phyloP scores from a whole-genome alignment of 768 basidiomycete species.

The Termitomyces heimii region DNA sequence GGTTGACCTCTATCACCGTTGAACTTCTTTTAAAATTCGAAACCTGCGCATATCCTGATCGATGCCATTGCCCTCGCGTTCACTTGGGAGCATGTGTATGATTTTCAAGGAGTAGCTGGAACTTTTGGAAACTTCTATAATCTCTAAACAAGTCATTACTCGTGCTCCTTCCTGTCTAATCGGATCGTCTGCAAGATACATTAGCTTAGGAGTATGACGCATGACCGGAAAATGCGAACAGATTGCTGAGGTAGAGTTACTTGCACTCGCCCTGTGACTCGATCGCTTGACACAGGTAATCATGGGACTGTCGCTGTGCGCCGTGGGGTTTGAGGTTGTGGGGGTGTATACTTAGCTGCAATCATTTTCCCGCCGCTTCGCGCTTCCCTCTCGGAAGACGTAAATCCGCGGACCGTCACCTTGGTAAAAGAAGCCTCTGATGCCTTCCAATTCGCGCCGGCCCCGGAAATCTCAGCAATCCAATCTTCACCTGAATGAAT shows the following conservation, averaged over 20 bases:
- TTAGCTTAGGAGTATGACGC: neutral
- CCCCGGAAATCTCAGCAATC: slow-evolving; percentile 29
- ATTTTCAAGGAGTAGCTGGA: neutral
- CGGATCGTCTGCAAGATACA: neutral
- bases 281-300: neutral
- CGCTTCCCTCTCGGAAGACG: slow-evolving; percentile 9
- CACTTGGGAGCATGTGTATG: slow-evolving; percentile 7
- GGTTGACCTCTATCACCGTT: neutral
- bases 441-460: slow-evolving; percentile 26
- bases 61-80: slow-evolving; percentile 16
- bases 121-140: neutral
- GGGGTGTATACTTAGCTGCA: neutral
- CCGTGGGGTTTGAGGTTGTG: neutral
- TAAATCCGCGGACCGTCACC: slow-evolving; percentile 36
- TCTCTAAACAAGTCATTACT: neutral
- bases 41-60: slow-evolving; percentile 8
- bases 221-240: neutral
- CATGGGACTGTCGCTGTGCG: neutral
- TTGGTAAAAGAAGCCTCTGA: slow-evolving; percentile 23
- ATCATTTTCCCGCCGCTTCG: neutral
- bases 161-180: neutral
- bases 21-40: slow-evolving; percentile 9
- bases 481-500: slow-evolving; percentile 26
- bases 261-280: neutral
- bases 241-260: neutral